Base-by-base conservation (phyloP, 345 rosid genomes). In the Ceriops zippeliana region DNA sequence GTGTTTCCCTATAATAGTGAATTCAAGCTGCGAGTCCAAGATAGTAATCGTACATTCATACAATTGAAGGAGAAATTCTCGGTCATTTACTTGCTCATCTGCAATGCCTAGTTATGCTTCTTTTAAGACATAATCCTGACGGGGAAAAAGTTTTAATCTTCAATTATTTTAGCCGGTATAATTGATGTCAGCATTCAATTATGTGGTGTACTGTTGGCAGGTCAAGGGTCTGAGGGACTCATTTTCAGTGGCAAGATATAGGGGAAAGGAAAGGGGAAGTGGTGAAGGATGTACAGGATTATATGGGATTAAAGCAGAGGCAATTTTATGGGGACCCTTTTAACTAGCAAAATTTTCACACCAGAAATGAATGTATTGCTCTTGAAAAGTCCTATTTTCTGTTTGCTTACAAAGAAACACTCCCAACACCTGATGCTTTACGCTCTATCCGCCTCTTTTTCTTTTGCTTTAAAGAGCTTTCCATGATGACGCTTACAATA, bases 351-450 rank as follows among this genome's bases (percentile, higher is more conserved):
- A 70, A 16, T 52, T 75, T 56, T 70, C 63, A 22, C 46, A 42
- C 22, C 49, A 72, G 38, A 65, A 67, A 59, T 30, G 67, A 66
- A 62, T 61, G 71, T 35, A 21, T 60, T 66, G 75, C 32, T 37
- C 65, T 71, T 17, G 63, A 49, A 84, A 84, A 78, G 85, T 62
- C 58, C 27, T 76, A 78, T 82, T 84, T 80, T 72, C 76, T 79
- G 74, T 71, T 70, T 61, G 73, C 59, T 74, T 57, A 66, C 76
- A 5, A 37, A 67, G 30, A 47, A 67, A 35, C 51, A 35, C 61
- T 26, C 46, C 42, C 24, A 66, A 65, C 61, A 70, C 61, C 21
- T 38, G 57, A 31, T 71, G 71, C 81, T 78, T 81, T 78, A 72
- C 74, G 71, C 86, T 76, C 71, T 22, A 59, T 66, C 32, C 6